Percentiles rank a stretch among this genome's conserved stretches.
Conservation (phyloP, 495 filamentous ascomycete species). For the Penicillium manginii region DNA sequence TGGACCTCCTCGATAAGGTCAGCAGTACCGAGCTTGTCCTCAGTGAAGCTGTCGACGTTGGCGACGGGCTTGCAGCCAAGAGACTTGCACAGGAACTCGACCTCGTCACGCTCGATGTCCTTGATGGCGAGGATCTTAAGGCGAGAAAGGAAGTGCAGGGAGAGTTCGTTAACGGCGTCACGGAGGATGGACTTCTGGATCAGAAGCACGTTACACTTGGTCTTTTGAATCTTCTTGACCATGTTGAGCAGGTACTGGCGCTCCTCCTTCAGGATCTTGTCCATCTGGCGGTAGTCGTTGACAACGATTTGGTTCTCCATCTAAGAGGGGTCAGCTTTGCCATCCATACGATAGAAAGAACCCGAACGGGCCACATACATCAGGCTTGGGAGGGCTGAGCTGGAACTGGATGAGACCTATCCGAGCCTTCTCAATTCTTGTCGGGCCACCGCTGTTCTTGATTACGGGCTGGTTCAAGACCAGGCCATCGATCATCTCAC, state of each 20-base stretch:
- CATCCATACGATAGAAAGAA: not conserved
- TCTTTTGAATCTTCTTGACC: constrained; percentile 99
- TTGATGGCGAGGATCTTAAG: constrained; percentile 94
- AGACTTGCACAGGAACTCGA: constrained; percentile 98
- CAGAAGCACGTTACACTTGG: constrained; percentile 97
- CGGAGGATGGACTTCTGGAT: constrained; percentile 98
- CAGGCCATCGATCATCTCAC: constrained; percentile 93
- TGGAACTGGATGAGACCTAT: constrained; percentile 99
- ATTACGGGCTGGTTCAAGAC: constrained; percentile 91
- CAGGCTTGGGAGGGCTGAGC: constrained; percentile 94
- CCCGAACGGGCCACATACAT: constrained; percentile 60
- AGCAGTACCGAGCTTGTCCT: constrained; percentile 97
- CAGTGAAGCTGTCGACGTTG: constrained; percentile 97
- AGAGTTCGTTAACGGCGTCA: constrained; percentile 96
- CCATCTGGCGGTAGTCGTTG: constrained; percentile 99
- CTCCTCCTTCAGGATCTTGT: constrained; percentile 99
- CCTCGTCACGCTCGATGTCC: constrained; percentile 97
- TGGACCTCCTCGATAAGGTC: constrained; percentile 94
- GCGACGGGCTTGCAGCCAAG: constrained; percentile 99
- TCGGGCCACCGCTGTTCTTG: constrained; percentile 89
- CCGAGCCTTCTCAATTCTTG: constrained; percentile 93
- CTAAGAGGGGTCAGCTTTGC: constrained; percentile 41
- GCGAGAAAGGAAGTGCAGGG: constrained; percentile 95
- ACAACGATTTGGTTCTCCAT: constrained; percentile 99
- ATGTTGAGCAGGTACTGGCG: constrained; percentile 96